Conservation (phyloP, 768 basidiomycete genomes). For the Suillus hirtellus region DNA sequence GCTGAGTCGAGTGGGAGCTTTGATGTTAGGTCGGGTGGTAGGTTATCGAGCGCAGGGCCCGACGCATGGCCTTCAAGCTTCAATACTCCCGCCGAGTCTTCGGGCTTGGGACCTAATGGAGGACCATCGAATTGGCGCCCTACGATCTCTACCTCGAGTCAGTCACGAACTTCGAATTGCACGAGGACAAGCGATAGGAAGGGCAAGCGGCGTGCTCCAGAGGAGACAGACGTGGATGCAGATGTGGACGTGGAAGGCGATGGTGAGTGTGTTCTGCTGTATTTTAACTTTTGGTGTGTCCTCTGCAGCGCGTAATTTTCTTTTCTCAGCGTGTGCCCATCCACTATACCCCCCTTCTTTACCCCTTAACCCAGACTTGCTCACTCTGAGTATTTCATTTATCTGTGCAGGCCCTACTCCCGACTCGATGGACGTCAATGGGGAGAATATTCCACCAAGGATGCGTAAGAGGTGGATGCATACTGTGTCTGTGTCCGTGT, state of each 20-base stretch:
- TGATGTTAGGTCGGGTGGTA: not conserved
- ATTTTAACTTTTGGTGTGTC: too few species aligned
- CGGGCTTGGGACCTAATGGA: not conserved
- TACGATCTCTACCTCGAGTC: not conserved
- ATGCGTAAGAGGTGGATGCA: conserved; percentile 54
- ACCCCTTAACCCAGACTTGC: not conserved
- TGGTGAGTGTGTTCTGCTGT: conserved; percentile 20
- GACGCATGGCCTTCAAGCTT: conserved; percentile 1
- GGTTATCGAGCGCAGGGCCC: not conserved
- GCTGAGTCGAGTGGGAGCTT: not conserved
- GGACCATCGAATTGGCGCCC: not conserved
- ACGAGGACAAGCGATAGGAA: conserved; percentile 17
- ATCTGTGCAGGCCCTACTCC: conserved; percentile 8
- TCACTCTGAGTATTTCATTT: not conserved
- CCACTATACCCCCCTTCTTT: too few species aligned
- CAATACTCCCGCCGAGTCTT: not conserved
- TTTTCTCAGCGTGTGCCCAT: not conserved
- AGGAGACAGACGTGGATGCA: conserved; percentile 7
- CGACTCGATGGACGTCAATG: conserved; percentile 20
- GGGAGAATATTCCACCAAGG: conserved; percentile 57
- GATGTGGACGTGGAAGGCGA: conserved; percentile 21
- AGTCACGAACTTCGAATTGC: not conserved
- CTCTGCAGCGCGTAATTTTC: not conserved
- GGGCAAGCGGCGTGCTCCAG: conserved; percentile 27
- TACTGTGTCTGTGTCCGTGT: not conserved